phyloP scores from a whole-genome alignment of 345 rosid species.

The Citrus sinensis region DVS_A1.0 CM039165.1:24705001-24705500 shows the following conservation, averaged over 20 bases:
- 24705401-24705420: neutral
- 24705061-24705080: neutral
- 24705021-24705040: neutral
- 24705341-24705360: neutral
- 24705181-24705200: neutral
- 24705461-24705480: constrained; percentile 14
- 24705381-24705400: neutral
- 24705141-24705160: too few species aligned
- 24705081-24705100: neutral
- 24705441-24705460: constrained; percentile 2
- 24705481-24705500: constrained; percentile 66
- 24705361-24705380: neutral
- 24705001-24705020: neutral
- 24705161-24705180: too few species aligned
- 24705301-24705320: neutral
- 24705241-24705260: neutral
- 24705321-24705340: constrained; percentile 1
- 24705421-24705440: neutral
- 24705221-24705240: neutral
- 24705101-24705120: too few species aligned
- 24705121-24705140: too few species aligned
- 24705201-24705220: neutral
- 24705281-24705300: neutral
- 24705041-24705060: neutral
- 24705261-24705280: neutral